These are phyloP conservation scores for Nematodospora valgi DNA, from an alignment of 805 yeast genomes.

Conservation along the genomic window DNA sequence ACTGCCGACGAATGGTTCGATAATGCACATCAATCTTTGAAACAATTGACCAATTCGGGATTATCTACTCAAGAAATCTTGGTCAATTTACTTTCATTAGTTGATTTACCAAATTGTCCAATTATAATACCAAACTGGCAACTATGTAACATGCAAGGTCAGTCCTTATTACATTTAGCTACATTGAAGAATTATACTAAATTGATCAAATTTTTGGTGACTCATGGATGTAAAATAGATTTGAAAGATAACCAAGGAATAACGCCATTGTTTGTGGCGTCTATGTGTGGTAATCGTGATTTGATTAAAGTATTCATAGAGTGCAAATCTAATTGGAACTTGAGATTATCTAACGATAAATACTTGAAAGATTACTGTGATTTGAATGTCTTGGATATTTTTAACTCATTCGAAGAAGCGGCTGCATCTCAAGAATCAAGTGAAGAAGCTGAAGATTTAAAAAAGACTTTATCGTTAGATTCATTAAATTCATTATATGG, in stretches of 20 bases:
- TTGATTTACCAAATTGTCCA: constrained; percentile 64
- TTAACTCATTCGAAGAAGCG: constrained; percentile 18
- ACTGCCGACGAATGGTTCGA: constrained; percentile 46
- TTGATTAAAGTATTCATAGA: constrained; percentile 59
- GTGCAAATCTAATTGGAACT: constrained; percentile 58
- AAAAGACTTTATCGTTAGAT: constrained; percentile 34
- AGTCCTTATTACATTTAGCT: constrained; percentile 84
- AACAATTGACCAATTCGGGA: constrained; percentile 38
- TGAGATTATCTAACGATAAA: constrained; percentile 50
- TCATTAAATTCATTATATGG: constrained; percentile 39
- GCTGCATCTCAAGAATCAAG: constrained; percentile 7
- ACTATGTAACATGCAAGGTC: constrained; percentile 78
- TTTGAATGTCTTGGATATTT: constrained; percentile 41
- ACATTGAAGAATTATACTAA: constrained; percentile 66
- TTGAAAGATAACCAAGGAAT: constrained; percentile 74
- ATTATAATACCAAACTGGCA: constrained; percentile 71
- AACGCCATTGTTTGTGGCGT: constrained; percentile 86
- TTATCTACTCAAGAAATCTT: constrained; percentile 49
- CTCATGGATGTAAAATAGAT: constrained; percentile 66
- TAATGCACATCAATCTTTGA: constrained; percentile 49
- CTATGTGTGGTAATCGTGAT: constrained; percentile 68
- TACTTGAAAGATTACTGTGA: constrained; percentile 41
- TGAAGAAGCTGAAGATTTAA: constrained; percentile 14
- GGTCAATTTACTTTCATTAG: constrained; percentile 50
- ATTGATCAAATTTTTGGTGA: constrained; percentile 61